Evolutionary conservation across 129 eudicot genomes (phyloP), one percentile per base, ranked within the genome.

Genomic region (Glebionis coronaria): DNA sequence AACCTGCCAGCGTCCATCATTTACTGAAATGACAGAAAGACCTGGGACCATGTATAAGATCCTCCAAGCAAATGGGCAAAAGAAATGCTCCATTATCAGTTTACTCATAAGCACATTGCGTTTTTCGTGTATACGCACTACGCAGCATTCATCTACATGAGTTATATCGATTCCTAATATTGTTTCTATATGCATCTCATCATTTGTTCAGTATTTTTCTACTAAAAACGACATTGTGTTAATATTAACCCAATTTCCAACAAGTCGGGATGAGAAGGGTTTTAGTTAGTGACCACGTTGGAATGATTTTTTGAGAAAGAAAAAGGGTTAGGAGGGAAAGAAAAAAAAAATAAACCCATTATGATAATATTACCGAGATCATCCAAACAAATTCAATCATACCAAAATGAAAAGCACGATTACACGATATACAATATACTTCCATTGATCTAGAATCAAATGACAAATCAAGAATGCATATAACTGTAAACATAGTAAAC

Each of bases 1-100:
- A 86, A 19, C 89, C 94, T 15, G 76, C 74, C 38, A 38, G 59
- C 83, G 94, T 51, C 94, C 94, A 23, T 78, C 94, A 1, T 86
- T 86, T 61, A 75, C 89, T 1, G 86, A 83, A 49, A 74, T 86
- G 19, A 73, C 94, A 18, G 61, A 65, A 16, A 62, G 82, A 55
- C 56, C 83, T 38, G 76, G 87, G 64, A 80, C 82, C 19, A 86
- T 86, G 79, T 80, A 76, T 1, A 70, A 69, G 16, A 47, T 74
- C 1, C 78, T 78, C 42, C 80, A 66, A 56, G 47, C 76, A 59
- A 82, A 78, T 65, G 82, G 86, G 44, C 63, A 27, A 1, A 38
- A 15, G 47, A 71, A 35, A 58, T 18, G 60, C 15, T 44, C 45
- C 54, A 60, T 29, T 19, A 57, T 40, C 25, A 55, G 12, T 5